A percentile compares a stretch with the other conserved stretches of the same genome.
phyloP scores from a whole-genome alignment of 306 rosid species.

The Notholithocarpus densiflorus region DNA sequence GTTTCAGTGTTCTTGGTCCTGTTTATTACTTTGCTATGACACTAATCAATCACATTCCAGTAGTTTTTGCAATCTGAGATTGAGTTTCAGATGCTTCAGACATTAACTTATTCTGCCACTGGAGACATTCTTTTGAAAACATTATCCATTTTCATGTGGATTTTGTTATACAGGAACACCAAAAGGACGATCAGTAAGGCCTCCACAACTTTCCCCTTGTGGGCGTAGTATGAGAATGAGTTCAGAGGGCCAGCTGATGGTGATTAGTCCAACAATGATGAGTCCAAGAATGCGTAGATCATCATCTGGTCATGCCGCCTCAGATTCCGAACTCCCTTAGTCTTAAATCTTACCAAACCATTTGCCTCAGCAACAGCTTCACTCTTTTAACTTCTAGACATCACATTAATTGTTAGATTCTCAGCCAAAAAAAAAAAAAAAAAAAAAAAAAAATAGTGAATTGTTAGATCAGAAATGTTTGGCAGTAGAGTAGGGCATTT shows the following conservation, averaged over 20 bases:
- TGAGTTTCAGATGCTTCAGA: no score
- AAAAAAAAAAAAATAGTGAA: background rate
- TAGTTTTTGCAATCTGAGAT: no score
- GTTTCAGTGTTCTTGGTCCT: no score
- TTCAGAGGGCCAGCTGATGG: constrained; percentile 41
- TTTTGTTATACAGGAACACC: constrained; percentile 53
- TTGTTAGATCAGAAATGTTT: constrained; percentile 17
- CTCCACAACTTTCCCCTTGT: constrained; percentile 55
- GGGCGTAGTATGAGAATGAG: constrained; percentile 33
- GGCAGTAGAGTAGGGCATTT: background rate
- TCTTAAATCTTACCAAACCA: constrained; percentile 21
- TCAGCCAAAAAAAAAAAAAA: no score
- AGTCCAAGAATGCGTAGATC: constrained; percentile 63
- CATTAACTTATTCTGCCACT: background rate
- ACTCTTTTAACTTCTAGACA: constrained; percentile 13
- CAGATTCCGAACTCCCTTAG: constrained; percentile 80
- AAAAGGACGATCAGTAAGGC: constrained; percentile 52
- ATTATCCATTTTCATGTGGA: constrained; percentile 6
- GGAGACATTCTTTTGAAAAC: background rate
- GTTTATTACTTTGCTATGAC: no score
- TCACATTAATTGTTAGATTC: constrained; percentile 9
- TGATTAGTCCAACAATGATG: constrained; percentile 46
- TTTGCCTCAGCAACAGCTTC: constrained; percentile 12
- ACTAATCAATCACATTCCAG: no score
- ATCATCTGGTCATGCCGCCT: constrained; percentile 75